Conservation (phyloP, 441 rosid species). For the Gossypium laxum region DNA sequence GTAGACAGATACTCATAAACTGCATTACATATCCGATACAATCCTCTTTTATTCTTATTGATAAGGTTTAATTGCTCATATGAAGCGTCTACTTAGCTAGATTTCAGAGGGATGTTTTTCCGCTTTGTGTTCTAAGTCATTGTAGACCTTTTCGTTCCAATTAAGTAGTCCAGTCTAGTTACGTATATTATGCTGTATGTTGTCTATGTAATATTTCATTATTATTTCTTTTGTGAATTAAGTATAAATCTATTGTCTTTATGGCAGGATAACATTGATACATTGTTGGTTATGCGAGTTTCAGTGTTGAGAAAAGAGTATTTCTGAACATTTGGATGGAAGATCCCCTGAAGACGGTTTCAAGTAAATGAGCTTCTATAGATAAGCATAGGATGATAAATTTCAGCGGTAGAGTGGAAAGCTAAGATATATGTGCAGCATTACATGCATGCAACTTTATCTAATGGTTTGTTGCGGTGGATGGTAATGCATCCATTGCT, state of each 20-base stretch:
- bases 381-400: slow-evolving; percentile 11
- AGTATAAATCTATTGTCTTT: slow-evolving; percentile 5
- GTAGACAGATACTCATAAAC: not conserved
- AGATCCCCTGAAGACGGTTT: slow-evolving; percentile 14
- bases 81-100: not conserved
- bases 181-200: not conserved
- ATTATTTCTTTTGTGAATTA: not conserved
- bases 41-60: not conserved
- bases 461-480: slow-evolving; percentile 16
- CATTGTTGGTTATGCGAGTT: not conserved
- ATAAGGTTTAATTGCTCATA: not conserved
- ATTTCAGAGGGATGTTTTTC: not conserved
- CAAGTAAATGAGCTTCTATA: not conserved
- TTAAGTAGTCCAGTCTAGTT: not conserved
- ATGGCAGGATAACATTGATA: slow-evolving; percentile 24
- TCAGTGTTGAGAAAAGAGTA: not conserved
- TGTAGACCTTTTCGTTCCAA: not conserved
- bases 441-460: slow-evolving; percentile 10
- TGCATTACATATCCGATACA: not conserved
- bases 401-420: not conserved
- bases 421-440: slow-evolving; percentile 13
- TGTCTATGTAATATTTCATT: not conserved
- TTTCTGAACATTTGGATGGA: slow-evolving; percentile 5
- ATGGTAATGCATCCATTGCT: slow-evolving; percentile 33
- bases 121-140: not conserved